A percentile compares a stretch with the other conserved stretches of the same genome.
Evolutionary conservation across 2,329 filamentous ascomycete species (phyloP).

Genomic region (Alternaria triticimaculans): DNA sequence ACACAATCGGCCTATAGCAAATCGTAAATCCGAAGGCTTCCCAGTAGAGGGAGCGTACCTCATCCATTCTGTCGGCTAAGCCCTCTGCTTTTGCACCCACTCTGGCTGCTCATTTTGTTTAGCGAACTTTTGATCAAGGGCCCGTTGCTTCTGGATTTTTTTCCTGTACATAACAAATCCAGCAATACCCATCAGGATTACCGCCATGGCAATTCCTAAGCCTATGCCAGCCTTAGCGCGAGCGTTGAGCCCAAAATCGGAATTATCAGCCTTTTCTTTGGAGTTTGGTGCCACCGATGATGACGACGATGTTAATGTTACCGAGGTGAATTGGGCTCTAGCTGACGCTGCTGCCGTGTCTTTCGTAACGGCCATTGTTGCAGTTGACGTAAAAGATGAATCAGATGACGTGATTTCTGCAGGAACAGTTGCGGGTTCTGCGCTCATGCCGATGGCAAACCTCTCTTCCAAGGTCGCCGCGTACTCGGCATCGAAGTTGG

Average conservation of each 20-base stretch:
- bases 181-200: background rate
- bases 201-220: background rate
- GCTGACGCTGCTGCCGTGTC: background rate
- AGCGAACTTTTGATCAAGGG: background rate
- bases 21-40: too few species aligned
- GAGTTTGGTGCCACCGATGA: background rate
- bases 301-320: background rate
- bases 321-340: background rate
- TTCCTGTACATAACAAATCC: background rate
- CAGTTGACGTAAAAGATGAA: background rate
- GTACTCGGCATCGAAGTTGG: background rate
- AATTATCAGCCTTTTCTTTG: background rate
- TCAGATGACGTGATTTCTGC: background rate
- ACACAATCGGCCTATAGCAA: too few species aligned
- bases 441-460: slow-evolving; percentile 18
- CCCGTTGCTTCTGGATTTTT: background rate
- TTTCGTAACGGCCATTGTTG: background rate
- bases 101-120: background rate
- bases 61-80: background rate
- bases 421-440: background rate
- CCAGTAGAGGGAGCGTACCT: background rate
- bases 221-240: background rate
- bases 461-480: background rate
- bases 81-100: background rate
- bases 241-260: background rate